A percentile compares a stretch with the other conserved stretches of the same genome.
Conservation (phyloP, 1,139 yeast species). For the Suhomyces choctaworum region DNA sequence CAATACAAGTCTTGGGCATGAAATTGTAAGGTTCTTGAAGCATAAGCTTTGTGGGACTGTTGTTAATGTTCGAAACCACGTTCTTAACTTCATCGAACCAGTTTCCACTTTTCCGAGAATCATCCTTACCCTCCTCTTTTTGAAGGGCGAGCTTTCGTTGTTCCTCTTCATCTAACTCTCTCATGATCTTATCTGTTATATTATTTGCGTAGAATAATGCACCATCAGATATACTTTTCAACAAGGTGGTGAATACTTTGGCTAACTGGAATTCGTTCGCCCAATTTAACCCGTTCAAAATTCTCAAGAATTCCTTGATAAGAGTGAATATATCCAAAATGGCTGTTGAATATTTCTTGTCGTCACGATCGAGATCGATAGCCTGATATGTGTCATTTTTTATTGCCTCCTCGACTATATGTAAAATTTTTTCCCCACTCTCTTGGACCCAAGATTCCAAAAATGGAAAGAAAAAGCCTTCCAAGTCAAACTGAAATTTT, state of each 20-base stretch:
- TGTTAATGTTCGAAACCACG: slow-evolving; percentile 49
- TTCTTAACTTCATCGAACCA: slow-evolving; percentile 50
- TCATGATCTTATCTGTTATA: slow-evolving; percentile 47
- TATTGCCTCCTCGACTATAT: slow-evolving; percentile 57
- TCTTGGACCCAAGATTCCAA: slow-evolving; percentile 57
- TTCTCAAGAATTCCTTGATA: slow-evolving; percentile 55
- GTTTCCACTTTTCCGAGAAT: slow-evolving; percentile 27
- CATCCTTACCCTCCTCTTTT: slow-evolving; percentile 29
- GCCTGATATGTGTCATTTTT: slow-evolving; percentile 58
- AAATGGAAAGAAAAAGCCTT: slow-evolving; percentile 58
- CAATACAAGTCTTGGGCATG: slow-evolving; percentile 67
- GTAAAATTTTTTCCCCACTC: slow-evolving; percentile 48
- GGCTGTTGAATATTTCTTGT: slow-evolving; percentile 48
- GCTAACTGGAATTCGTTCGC: slow-evolving; percentile 60
- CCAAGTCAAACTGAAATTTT: slow-evolving; percentile 56
- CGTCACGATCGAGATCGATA: slow-evolving; percentile 43
- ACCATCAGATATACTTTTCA: slow-evolving; percentile 65
- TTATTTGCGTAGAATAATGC: slow-evolving; percentile 52
- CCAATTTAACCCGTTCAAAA: slow-evolving; percentile 65
- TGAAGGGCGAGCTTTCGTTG: slow-evolving; percentile 24
- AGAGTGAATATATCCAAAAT: slow-evolving; percentile 68
- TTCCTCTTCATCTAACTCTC: slow-evolving; percentile 50
- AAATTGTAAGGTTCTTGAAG: slow-evolving; percentile 61
- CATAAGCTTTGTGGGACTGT: slow-evolving; percentile 33
- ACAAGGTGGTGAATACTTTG: slow-evolving; percentile 53